Conservation (phyloP, 1,284 basidiomycete genomes). For the Trichosporon sp. region DNA sequence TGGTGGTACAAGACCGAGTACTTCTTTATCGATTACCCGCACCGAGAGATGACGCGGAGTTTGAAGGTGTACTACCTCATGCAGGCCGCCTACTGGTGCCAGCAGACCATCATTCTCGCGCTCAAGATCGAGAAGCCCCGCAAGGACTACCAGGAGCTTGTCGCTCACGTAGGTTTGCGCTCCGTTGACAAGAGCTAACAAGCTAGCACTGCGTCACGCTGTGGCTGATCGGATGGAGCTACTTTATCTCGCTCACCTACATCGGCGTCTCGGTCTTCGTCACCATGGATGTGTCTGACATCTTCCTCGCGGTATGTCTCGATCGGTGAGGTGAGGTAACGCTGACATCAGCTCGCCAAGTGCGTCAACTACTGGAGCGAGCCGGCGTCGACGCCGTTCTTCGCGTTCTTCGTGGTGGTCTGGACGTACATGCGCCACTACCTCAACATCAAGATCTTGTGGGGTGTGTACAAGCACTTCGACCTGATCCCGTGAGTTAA, state of each 20-base stretch:
- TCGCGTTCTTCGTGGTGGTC: slow-evolving; percentile 62
- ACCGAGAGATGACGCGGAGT: slow-evolving; percentile 77
- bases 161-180: slow-evolving; percentile 52
- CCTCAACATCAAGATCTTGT: slow-evolving; percentile 79
- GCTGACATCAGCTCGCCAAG: slow-evolving; percentile 62
- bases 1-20: slow-evolving; percentile 82
- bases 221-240: slow-evolving; percentile 94
- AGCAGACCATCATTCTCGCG: slow-evolving; percentile 82
- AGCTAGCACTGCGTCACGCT: slow-evolving; percentile 83
- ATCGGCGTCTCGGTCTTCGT: slow-evolving; percentile 91
- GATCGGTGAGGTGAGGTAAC: not conserved
- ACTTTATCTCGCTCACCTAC: slow-evolving; percentile 68
- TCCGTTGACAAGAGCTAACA: slow-evolving; percentile 10
- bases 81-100: slow-evolving; percentile 86
- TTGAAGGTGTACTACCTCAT: slow-evolving; percentile 90
- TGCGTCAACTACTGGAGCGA: slow-evolving; percentile 78
- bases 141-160: slow-evolving; percentile 82
- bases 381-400: slow-evolving; percentile 60
- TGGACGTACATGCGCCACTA: slow-evolving; percentile 99
- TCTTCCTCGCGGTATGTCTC: slow-evolving; percentile 73
- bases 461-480: slow-evolving; percentile 78
- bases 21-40: slow-evolving; percentile 83
- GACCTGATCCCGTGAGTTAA: slow-evolving; percentile 68
- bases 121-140: slow-evolving; percentile 86
- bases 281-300: slow-evolving; percentile 95